Percentiles rank a stretch among this genome's conserved stretches.
phyloP scores from a whole-genome alignment of 208 protist genomes.

The Acanthamoeba divionensis region DNA sequence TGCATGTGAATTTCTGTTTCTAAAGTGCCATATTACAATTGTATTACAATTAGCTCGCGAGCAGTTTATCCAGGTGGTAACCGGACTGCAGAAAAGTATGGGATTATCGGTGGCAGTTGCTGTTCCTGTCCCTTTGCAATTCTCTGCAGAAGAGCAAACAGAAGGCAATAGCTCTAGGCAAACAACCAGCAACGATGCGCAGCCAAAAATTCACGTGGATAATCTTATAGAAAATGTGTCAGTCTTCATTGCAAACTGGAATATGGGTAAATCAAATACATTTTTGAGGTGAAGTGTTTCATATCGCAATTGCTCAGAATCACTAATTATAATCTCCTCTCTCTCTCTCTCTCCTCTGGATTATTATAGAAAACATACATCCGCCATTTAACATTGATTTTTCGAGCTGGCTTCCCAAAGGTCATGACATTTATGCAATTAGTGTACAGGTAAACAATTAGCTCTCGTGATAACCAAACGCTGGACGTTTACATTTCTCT shows the following conservation, averaged over 20 bases:
- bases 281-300: no score
- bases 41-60: not conserved
- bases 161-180: no score
- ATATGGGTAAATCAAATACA: no score
- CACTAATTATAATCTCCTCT: not conserved
- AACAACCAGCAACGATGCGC: no score
- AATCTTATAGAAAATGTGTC: conserved; percentile 2
- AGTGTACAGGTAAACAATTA: not conserved
- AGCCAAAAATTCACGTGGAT: no score
- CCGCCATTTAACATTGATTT: conserved; percentile 21
- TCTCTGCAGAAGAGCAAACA: no score
- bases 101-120: no score
- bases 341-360: no score
- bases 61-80: conserved; percentile 39
- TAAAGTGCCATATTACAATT: no score
- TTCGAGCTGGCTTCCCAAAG: conserved; percentile 5
- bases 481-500: not conserved
- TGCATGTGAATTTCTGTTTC: not conserved
- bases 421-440: conserved; percentile 26
- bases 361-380: not conserved
- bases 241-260: not conserved
- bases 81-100: not conserved
- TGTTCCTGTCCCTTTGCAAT: no score
- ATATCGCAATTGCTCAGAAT: not conserved
- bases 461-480: not conserved